Percentiles rank a stretch among this genome's conserved stretches.
Evolutionary conservation across 164 flowering plant genomes (phyloP).

Genomic region (Nelumbo lutea): DNA sequence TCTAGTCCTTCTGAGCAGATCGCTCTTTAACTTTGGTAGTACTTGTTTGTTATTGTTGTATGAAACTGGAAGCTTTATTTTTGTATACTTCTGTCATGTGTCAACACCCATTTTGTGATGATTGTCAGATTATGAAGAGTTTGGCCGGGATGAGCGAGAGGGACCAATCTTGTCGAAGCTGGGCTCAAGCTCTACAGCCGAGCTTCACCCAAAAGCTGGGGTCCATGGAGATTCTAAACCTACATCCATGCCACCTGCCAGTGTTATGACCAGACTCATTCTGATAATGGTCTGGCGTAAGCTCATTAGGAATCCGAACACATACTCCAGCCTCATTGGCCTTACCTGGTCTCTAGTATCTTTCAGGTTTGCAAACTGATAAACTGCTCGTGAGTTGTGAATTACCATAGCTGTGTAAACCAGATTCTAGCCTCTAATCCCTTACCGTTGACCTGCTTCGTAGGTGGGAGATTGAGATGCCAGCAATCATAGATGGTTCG

Average conservation of each 20-base stretch:
- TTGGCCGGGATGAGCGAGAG: constrained; percentile 52
- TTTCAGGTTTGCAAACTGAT: constrained; percentile 40
- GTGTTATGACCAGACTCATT: too few relatives aligned
- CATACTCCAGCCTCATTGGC: constrained; percentile 86
- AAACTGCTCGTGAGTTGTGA: neutral
- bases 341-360: constrained; percentile 45
- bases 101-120: neutral
- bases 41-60: neutral
- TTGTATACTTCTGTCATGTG: neutral
- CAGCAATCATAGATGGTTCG: constrained; percentile 62
- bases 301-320: constrained; percentile 92
- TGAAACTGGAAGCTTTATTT: neutral
- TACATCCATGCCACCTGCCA: constrained; percentile 72
- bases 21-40: constrained; percentile 5
- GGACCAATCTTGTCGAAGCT: constrained; percentile 55
- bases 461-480: constrained; percentile 82
- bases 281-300: constrained; percentile 93
- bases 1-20: constrained; percentile 9
- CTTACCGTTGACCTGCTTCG: neutral
- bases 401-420: neutral
- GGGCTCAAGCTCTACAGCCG: constrained; percentile 71
- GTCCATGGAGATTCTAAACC: constrained; percentile 33
- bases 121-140: constrained; percentile 53
- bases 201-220: constrained; percentile 56
- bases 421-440: neutral